Evolutionary conservation across 257 asterid genomes (phyloP).

Genomic region (Ajuga chamaepitys): DNA sequence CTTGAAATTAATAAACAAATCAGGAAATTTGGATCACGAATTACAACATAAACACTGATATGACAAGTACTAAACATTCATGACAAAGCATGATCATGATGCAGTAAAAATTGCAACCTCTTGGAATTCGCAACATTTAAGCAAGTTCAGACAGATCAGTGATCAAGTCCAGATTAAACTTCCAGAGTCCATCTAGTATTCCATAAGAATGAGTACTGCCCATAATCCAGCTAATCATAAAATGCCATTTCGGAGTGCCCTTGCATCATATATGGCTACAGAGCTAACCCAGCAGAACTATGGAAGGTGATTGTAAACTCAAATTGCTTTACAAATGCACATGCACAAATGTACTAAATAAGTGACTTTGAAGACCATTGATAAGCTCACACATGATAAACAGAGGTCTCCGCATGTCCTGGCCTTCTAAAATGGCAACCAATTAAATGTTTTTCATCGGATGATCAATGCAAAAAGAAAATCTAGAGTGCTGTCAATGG

Average conservation of each 20-base stretch:
- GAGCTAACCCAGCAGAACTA: background rate
- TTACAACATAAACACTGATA: background rate
- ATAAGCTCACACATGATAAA: too few species aligned
- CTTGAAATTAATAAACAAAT: background rate
- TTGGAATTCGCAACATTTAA: background rate
- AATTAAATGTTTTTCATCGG: too few species aligned
- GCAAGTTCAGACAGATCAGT: background rate
- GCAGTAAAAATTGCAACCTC: background rate
- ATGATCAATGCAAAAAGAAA: background rate
- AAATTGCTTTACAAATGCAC: background rate
- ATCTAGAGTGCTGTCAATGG: background rate
- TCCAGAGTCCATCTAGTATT: background rate
- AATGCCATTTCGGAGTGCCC: background rate
- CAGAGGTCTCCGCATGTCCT: too few species aligned
- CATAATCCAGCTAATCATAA: background rate
- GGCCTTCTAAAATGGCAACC: too few species aligned
- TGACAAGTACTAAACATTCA: background rate
- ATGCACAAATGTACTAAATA: background rate
- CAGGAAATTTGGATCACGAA: background rate
- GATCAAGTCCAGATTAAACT: background rate
- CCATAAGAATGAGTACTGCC: background rate
- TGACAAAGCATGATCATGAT: background rate
- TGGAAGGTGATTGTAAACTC: constrained; percentile 2
- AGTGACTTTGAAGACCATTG: too few species aligned
- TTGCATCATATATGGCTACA: background rate